These are phyloP conservation scores for Incumbomyces lentus DNA, from an alignment of 2,329 filamentous ascomycete species.

Conservation along the genomic window DNA sequence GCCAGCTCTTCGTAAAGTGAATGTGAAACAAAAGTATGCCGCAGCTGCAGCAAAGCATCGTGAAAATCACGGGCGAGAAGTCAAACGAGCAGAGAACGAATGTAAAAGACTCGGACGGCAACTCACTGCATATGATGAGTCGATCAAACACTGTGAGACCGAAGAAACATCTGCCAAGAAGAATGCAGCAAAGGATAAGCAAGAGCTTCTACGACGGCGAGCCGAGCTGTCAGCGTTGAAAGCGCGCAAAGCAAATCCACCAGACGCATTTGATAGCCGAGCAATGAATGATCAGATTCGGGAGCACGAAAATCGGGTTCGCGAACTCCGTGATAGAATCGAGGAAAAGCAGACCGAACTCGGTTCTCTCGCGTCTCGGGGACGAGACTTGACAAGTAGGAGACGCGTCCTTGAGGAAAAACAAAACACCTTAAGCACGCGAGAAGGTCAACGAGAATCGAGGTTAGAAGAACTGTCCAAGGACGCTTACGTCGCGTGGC, in stretches of 20 bases:
- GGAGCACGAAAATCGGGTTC: conserved; percentile 11
- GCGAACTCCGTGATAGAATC: conserved; percentile 32
- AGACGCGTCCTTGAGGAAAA: conserved; percentile 38
- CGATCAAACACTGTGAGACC: conserved; percentile 28
- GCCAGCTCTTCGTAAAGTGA: conserved; percentile 60
- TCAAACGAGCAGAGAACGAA: conserved; percentile 34
- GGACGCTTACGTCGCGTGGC: conserved; percentile 62
- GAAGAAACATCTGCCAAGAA: conserved; percentile 44
- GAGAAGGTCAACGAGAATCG: conserved; percentile 61
- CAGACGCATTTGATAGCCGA: conserved; percentile 52
- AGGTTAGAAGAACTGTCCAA: conserved; percentile 51
- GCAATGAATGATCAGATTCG: conserved; percentile 13
- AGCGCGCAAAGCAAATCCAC: conserved; percentile 50
- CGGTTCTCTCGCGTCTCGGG: conserved; percentile 28
- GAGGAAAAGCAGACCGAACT: conserved; percentile 14
- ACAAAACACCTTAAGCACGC: conserved; percentile 56
- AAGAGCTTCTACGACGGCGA: conserved; percentile 41
- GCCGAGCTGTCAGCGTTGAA: conserved; percentile 54
- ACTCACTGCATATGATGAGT: conserved; percentile 30
- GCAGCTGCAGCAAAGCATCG: conserved; percentile 13
- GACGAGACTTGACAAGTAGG: conserved; percentile 27
- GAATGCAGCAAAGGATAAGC: conserved; percentile 40
- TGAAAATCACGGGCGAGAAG: conserved; percentile 44
- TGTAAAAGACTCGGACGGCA: conserved; percentile 26
- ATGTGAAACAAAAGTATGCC: conserved; percentile 59